A percentile compares a stretch with the other conserved stretches of the same genome.
phyloP scores from a whole-genome alignment of 2,329 filamentous ascomycete genomes.

The Calonectria multiphialidica region DNA sequence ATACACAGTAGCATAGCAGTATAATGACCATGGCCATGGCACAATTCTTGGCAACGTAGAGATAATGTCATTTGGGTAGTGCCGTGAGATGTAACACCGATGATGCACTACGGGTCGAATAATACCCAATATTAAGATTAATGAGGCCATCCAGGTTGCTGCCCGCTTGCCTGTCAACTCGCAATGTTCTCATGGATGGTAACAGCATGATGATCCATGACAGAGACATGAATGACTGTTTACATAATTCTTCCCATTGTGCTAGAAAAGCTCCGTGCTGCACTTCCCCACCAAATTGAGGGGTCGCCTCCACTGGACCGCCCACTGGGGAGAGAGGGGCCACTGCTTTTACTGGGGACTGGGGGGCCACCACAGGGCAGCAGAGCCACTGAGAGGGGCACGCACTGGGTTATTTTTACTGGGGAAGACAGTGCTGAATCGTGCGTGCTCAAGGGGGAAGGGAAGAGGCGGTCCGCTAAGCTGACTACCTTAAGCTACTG shows the following conservation, averaged over 20 bases:
- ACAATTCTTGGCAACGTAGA: constrained; percentile 11
- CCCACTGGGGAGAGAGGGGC: constrained; percentile 11
- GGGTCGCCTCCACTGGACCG: constrained; percentile 9
- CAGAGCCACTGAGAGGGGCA: constrained; percentile 3
- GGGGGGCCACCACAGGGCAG: constrained; percentile 1
- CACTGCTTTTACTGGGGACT: constrained; percentile 6
- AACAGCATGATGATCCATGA: not conserved
- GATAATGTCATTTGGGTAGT: constrained; percentile 2
- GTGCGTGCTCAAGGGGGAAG: not conserved
- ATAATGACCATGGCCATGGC: not conserved
- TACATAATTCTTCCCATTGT: constrained; percentile 6
- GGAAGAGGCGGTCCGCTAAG: not conserved
- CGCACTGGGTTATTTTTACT: not conserved
- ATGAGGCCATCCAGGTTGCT: constrained; percentile 12
- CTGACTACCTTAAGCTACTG: not conserved
- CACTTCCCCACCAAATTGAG: constrained; percentile 19
- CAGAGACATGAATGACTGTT: not conserved
- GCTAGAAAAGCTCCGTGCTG: constrained; percentile 10
- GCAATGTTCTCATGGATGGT: not conserved
- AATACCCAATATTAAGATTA: not conserved
- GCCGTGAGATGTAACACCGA: not conserved
- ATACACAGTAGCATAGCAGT: not conserved
- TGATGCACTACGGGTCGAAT: not conserved
- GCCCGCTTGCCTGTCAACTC: not conserved
- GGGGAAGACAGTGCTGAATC: not conserved